These are phyloP conservation scores for Entomortierella lignicola DNA, from an alignment of 192 early-diverging fungal species.

Conservation along the genomic window DNA sequence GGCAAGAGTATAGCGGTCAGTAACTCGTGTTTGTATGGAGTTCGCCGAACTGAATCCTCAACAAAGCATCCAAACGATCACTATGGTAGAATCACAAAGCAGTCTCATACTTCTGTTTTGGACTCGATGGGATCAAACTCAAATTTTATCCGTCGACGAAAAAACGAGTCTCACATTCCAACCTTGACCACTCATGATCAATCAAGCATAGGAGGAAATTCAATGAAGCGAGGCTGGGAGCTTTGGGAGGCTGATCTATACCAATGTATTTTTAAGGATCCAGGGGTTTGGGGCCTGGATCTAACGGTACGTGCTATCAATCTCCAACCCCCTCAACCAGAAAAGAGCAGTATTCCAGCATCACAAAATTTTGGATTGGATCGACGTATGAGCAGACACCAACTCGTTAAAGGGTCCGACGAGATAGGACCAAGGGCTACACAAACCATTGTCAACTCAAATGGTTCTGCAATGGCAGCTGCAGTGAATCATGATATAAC, in stretches of 20 bases:
- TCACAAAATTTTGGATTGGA: neutral
- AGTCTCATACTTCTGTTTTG: constrained; percentile 22
- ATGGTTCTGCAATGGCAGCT: constrained; percentile 41
- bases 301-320: constrained; percentile 34
- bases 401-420: neutral
- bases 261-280: constrained; percentile 48
- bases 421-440: neutral
- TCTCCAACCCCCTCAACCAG: constrained; percentile 9
- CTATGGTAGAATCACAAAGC: neutral
- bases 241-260: constrained; percentile 53
- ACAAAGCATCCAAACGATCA: neutral
- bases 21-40: constrained; percentile 39
- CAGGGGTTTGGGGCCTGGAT: constrained; percentile 46
- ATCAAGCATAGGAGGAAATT: neutral
- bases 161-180: constrained; percentile 13
- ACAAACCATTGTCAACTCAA: constrained; percentile 14
- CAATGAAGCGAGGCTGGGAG: constrained; percentile 45
- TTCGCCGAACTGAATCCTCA: constrained; percentile 30
- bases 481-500: neutral
- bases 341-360: too few relatives aligned
- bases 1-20: constrained; percentile 43
- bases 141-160: constrained; percentile 11
- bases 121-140: neutral
- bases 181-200: neutral
- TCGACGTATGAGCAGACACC: neutral